Conservation (phyloP, 1,139 yeast genomes). For the Candida pseudocylindracea region DNA sequence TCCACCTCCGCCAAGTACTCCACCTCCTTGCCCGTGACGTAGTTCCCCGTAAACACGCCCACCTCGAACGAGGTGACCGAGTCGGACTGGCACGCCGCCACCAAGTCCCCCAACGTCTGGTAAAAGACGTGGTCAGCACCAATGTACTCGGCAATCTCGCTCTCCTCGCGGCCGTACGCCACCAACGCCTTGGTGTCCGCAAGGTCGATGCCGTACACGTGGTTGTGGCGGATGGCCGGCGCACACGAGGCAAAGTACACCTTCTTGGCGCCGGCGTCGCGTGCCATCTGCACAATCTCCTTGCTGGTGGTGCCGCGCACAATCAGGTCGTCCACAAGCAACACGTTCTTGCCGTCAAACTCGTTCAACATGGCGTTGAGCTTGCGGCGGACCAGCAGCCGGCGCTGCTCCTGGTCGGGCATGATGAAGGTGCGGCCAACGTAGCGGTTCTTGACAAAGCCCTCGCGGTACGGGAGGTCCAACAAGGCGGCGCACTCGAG, state of each 20-base stretch:
- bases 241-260: slow-evolving; percentile 96
- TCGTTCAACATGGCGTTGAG: slow-evolving; percentile 93
- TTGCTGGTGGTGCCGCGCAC: slow-evolving; percentile 95
- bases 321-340: slow-evolving; percentile 88
- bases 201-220: slow-evolving; percentile 89
- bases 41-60: slow-evolving; percentile 93
- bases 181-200: slow-evolving; percentile 92
- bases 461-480: slow-evolving; percentile 79
- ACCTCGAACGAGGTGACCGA: slow-evolving; percentile 55
- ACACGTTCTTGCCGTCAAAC: slow-evolving; percentile 66
- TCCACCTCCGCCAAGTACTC: slow-evolving; percentile 68
- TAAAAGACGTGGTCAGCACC: slow-evolving; percentile 87
- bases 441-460: slow-evolving; percentile 88
- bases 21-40: slow-evolving; percentile 81
- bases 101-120: slow-evolving; percentile 64
- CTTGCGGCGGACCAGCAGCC: slow-evolving; percentile 84
- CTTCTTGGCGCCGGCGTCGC: slow-evolving; percentile 88
- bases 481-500: slow-evolving; percentile 74
- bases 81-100: slow-evolving; percentile 52
- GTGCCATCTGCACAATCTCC: slow-evolving; percentile 93
- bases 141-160: slow-evolving; percentile 52
- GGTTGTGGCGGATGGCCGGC: slow-evolving; percentile 89
- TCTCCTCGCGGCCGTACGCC: slow-evolving; percentile 58
- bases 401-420: slow-evolving; percentile 94
- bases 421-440: slow-evolving; percentile 95